phyloP scores from a whole-genome alignment of 2,329 filamentous ascomycete species.

The Penicillium occitanis region DNA sequence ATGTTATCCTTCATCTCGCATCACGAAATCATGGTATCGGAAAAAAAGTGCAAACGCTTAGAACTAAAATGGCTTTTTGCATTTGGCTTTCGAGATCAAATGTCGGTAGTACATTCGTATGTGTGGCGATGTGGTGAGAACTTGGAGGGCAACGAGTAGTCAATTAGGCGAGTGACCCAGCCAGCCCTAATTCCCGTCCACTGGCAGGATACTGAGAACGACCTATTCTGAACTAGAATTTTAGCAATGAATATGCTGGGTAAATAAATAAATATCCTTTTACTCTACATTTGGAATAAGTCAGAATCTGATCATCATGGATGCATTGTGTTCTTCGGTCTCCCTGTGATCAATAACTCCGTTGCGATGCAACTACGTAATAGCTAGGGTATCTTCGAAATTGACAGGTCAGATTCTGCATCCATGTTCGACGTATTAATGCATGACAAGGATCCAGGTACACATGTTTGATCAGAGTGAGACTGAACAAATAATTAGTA shows the following conservation, averaged over 20 bases:
- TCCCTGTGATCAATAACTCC: not conserved
- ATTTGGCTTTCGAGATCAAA: not conserved
- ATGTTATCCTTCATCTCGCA: no score
- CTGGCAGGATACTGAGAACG: not conserved
- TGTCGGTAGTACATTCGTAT: not conserved
- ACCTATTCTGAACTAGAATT: not conserved
- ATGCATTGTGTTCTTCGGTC: not conserved
- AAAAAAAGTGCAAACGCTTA: not conserved
- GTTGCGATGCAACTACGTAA: not conserved
- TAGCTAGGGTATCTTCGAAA: not conserved
- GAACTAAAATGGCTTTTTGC: not conserved
- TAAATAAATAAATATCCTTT: not conserved
- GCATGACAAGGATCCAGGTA: not conserved
- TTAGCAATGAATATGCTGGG: not conserved
- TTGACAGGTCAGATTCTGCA: not conserved
- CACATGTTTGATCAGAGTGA: not conserved
- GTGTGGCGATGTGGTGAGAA: not conserved
- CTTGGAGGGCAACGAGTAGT: not conserved
- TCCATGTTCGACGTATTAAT: not conserved
- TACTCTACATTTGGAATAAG: not conserved
- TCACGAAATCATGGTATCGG: not conserved
- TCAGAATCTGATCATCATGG: not conserved
- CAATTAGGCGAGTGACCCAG: not conserved
- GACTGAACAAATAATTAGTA: no score
- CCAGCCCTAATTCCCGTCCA: not conserved